These are phyloP conservation scores for Acorus gramineus DNA, from an alignment of 106 monocot species.

Conservation along the genomic window DNA sequence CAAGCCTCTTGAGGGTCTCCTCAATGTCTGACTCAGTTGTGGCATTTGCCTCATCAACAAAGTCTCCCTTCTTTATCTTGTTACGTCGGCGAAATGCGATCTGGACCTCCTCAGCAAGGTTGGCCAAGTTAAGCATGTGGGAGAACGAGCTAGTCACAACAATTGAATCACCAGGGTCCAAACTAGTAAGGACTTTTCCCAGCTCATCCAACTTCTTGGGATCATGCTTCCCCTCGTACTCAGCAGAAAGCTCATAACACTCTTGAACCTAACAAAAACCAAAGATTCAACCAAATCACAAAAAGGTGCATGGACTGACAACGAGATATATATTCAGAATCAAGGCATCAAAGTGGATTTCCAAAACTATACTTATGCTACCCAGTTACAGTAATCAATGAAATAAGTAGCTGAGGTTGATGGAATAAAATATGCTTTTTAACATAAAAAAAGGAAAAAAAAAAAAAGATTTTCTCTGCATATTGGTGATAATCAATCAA, in stretches of 20 bases:
- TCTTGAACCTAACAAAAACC: conserved; percentile 23
- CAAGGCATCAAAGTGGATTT: too few relatives aligned
- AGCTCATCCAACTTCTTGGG: conserved; percentile 26
- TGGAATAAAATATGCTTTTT: too few relatives aligned
- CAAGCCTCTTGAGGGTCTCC: conserved; percentile 28
- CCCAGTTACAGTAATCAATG: too few relatives aligned
- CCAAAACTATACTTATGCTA: too few relatives aligned
- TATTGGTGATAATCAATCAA: too few relatives aligned
- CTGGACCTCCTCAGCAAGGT: conserved; percentile 33
- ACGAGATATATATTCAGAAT: too few relatives aligned
- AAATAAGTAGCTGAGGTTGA: too few relatives aligned
- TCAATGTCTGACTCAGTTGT: conserved; percentile 36
- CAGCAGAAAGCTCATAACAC: conserved; percentile 29
- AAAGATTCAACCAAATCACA: background rate
- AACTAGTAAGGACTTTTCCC: conserved; percentile 17
- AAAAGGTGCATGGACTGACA: background rate
- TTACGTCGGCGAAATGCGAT: conserved; percentile 19
- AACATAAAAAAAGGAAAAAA: too few relatives aligned
- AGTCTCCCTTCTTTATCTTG: conserved; percentile 27
- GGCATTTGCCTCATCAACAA: conserved; percentile 24
- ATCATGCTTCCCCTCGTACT: conserved; percentile 20
- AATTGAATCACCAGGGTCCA: conserved; percentile 34
- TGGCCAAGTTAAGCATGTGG: conserved; percentile 31
- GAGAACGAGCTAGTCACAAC: conserved; percentile 29
- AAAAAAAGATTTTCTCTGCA: too few relatives aligned